Percentiles rank a stretch among this genome's conserved stretches.
Evolutionary conservation across 2,329 filamentous ascomycete species (phyloP).

Genomic region (Paradendryphiella salina): DNA sequence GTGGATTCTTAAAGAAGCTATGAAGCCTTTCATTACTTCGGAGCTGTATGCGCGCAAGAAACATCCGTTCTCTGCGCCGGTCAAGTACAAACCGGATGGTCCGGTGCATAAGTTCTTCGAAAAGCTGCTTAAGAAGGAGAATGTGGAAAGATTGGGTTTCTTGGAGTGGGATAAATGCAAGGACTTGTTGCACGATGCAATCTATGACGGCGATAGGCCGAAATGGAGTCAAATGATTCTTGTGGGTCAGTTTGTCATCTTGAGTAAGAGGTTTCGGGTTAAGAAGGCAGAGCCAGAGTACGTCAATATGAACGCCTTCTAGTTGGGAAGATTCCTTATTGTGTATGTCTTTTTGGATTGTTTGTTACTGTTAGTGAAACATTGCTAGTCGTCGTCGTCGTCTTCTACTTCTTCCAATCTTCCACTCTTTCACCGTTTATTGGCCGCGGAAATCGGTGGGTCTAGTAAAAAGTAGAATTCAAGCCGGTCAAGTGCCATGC

Average conservation of each 20-base stretch:
- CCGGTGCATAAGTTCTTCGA: slow-evolving; percentile 48
- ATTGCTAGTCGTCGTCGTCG: too few relatives aligned
- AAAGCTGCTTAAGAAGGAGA: slow-evolving; percentile 33
- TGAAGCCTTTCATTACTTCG: slow-evolving; percentile 55
- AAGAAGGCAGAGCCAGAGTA: slow-evolving; percentile 15
- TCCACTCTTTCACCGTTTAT: too few relatives aligned
- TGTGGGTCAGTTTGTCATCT: slow-evolving; percentile 22
- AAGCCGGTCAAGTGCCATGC: too few relatives aligned
- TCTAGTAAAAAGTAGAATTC: too few relatives aligned
- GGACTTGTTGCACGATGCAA: slow-evolving; percentile 15
- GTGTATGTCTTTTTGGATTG: not conserved
- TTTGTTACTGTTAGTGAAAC: too few relatives aligned
- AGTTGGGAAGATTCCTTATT: not conserved
- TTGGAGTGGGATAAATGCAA: slow-evolving; percentile 20
- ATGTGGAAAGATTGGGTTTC: slow-evolving; percentile 35
- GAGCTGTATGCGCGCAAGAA: slow-evolving; percentile 58
- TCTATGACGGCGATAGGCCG: slow-evolving; percentile 15
- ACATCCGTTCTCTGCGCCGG: slow-evolving; percentile 55
- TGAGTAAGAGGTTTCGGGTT: slow-evolving; percentile 17
- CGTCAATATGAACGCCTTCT: not conserved
- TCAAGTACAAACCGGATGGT: slow-evolving; percentile 48
- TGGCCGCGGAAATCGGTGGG: too few relatives aligned
- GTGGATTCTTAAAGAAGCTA: slow-evolving; percentile 57
- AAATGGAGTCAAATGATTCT: slow-evolving; percentile 24
- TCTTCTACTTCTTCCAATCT: too few relatives aligned